Base-by-base conservation (phyloP, 2,329 filamentous ascomycete species). In the Trematosphaeria pertusa region DNA sequence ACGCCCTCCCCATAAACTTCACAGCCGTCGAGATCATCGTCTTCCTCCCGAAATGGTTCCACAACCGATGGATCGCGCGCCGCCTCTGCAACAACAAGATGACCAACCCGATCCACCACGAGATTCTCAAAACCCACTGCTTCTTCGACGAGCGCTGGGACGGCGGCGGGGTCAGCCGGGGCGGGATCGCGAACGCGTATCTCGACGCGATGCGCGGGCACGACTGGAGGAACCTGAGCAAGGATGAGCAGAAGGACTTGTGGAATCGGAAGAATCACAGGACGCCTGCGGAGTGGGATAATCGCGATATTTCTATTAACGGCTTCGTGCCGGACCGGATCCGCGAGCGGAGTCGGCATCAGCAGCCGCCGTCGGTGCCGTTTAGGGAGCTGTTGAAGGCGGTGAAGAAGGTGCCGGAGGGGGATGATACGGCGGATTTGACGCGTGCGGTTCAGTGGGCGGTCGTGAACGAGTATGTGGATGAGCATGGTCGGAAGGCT, bases 11-110 rank as follows among this genome's bases (percentile, higher is more conserved):
- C 4, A 12, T 50, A 3, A 46, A 39, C 15, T 50, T 50, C 30
- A 46, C 47, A 2, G 38, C 39, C 17, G 47, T 46, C 3, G 47
- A 50, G 15, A 46, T 50, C 21, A 46, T 50, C 19, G 21, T 22
- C 5, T 50, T 50, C 35, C 34, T 46, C 4, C 47, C 47, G 8
- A 32, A 21, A 8, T 32, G 44, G 2, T 43, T 21, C 20, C 4
- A 26, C 12, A 43, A 46, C 28, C 10, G 11, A 2, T n/a, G 11
- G 11, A 46, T 50, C 7, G 43, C 42, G 2, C 8, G 6, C 5
- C 47, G 47, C 17, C 40, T 50, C 15, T 11, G 37, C 10, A 42
- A 43, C 34, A 50, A 46, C 18, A 20, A 28, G 11, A 19, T 50
- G 8, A 10, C 24, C 4, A 45, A 41, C 19, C 14, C 26, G 2